phyloP scores from a whole-genome alignment of 2,329 filamentous ascomycete genomes.

The Ascochyta lentis region DNA sequence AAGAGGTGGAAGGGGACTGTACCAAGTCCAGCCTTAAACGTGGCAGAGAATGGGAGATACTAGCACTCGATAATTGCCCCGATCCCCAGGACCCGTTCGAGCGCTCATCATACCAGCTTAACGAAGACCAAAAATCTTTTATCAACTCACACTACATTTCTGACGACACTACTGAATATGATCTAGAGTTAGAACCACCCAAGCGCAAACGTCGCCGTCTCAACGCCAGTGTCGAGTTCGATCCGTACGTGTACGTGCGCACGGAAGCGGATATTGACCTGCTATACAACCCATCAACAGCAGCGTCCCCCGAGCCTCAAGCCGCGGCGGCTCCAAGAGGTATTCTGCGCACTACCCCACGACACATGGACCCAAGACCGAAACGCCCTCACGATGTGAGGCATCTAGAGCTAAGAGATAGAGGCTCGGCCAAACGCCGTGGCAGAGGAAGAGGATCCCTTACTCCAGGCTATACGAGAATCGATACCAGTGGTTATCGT shows the following conservation, averaged over 20 bases:
- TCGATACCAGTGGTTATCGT: background rate
- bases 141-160: background rate
- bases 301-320: background rate
- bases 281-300: background rate
- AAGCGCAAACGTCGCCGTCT: slow-evolving; percentile 1
- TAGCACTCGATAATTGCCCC: background rate
- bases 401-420: background rate
- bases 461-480: background rate
- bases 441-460: background rate
- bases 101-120: background rate
- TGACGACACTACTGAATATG: background rate
- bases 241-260: background rate
- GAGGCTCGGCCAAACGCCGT: background rate
- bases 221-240: background rate
- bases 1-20: background rate
- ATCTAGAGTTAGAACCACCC: background rate
- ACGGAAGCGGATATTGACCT: background rate
- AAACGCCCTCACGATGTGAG: background rate
- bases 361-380: background rate
- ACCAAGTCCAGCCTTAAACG: background rate
- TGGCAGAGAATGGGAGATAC: background rate
- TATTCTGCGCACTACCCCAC: background rate
- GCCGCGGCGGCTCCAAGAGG: background rate
- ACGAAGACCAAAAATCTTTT: background rate
- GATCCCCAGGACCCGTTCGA: background rate